Evolutionary conservation across 106 monocot species (phyloP).

Genomic region (Dendrobium officinale): DNA sequence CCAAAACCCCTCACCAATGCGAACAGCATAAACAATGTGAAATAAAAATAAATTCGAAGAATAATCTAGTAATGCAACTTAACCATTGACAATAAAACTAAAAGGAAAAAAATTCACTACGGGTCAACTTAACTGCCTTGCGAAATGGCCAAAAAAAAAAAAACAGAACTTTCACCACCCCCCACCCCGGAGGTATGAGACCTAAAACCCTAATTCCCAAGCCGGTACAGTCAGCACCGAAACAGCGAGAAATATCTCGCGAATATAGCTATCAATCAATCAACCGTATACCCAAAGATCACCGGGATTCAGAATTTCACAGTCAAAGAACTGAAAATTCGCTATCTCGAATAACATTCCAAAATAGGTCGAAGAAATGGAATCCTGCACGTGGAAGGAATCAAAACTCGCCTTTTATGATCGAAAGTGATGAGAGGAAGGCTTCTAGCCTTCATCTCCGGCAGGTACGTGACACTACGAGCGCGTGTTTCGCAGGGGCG

Average conservation of each 20-base stretch:
- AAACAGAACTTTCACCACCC: not conserved
- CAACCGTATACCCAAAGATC: not conserved
- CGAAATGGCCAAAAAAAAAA: not conserved
- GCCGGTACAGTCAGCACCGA: not conserved
- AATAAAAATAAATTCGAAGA: not conserved
- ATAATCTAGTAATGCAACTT: not conserved
- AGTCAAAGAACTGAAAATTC: not conserved
- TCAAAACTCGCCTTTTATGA: conserved; percentile 1
- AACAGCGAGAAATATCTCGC: not conserved
- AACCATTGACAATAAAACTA: not conserved
- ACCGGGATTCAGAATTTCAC: not conserved
- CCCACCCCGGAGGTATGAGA: not conserved
- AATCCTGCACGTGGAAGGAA: not conserved
- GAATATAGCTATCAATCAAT: not conserved
- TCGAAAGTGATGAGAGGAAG: not conserved
- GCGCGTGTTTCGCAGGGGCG: not conserved
- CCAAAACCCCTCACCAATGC: not conserved
- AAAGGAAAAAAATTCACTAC: not conserved
- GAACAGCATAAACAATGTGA: not conserved
- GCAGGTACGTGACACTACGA: not conserved
- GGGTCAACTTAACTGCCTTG: not conserved
- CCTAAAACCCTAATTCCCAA: conserved; percentile 5
- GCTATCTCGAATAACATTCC: not conserved
- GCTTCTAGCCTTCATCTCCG: conserved; percentile 5
- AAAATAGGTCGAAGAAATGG: not conserved